phyloP scores from a whole-genome alignment of 352 stramenopile genomes.

The Pythium dissotocum region DNA sequence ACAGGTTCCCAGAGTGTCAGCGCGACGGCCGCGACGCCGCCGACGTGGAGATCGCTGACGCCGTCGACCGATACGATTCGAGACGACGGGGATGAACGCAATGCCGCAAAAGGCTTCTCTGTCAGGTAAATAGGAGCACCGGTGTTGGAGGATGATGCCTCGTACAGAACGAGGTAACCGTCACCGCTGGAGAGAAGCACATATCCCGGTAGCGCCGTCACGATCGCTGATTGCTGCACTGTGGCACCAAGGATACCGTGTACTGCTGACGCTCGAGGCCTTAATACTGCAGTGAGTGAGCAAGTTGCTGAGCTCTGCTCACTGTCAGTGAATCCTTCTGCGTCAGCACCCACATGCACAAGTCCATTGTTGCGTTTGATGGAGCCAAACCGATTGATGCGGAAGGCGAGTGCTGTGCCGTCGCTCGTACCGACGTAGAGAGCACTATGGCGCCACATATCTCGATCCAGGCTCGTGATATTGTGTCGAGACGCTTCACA shows the following conservation, averaged over 20 bases:
- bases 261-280: slow-evolving; percentile 11
- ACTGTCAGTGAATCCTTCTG: slow-evolving; percentile 10
- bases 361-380: slow-evolving; percentile 25
- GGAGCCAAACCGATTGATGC: slow-evolving; percentile 27
- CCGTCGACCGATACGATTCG: slow-evolving; percentile 7
- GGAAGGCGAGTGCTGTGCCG: slow-evolving; percentile 34
- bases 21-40: slow-evolving; percentile 1
- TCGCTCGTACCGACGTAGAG: slow-evolving; percentile 36
- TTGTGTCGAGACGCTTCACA: slow-evolving; percentile 32
- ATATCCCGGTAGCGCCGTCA: slow-evolving; percentile 33
- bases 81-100: background rate
- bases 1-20: background rate
- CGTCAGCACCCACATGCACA: slow-evolving; percentile 12
- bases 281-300: slow-evolving; percentile 18
- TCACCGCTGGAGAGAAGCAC: slow-evolving; percentile 21
- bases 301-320: slow-evolving; percentile 16
- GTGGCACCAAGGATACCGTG: background rate
- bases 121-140: slow-evolving; percentile 25
- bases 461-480: slow-evolving; percentile 37
- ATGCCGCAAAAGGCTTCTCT: slow-evolving; percentile 15
- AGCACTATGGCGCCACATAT: slow-evolving; percentile 32
- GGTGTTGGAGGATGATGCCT: slow-evolving; percentile 13
- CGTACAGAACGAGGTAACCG: slow-evolving; percentile 31
- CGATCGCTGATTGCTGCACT: slow-evolving; percentile 1
- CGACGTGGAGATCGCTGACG: slow-evolving; percentile 20